Base-by-base conservation (phyloP, 2,329 filamentous ascomycete genomes). In the Capronia americana region DNA sequence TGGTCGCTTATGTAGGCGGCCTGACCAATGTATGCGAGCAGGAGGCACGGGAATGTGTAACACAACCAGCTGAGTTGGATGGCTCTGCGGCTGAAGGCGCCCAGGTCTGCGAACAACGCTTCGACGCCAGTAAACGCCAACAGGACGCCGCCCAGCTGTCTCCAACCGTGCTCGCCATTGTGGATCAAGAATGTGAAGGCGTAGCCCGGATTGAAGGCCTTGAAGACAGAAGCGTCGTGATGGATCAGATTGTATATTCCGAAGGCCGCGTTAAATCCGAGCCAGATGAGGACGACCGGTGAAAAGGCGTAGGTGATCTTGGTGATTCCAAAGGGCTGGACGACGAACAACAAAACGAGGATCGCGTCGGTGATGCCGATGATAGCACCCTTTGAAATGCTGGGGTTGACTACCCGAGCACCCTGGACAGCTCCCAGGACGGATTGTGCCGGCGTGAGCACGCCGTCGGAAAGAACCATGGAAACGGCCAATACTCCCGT, bases 111-210 rank as follows among this genome's bases (percentile, higher is more conserved):
- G 74, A 92, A 93, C 0, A 93, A 81, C 1, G 90, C 90, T 75
- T 93, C 91, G n/a, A 91, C 89, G 20, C 88, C 90, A 1, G 91
- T 93, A 73, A 93, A 93, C 2, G 88, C 85, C 10, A 93, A 84
- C 1, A 93, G 77, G 23, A 93, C 85, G 4, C 91, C 90, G 4
- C 83, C 84, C 3, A 87, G 77, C 34, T 78, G 79, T 46, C 78
- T 76, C 84, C 85, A 87, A 20, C 84, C 85, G n/a, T 79, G 73
- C 12, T 79, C 77, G 23, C 79, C 78, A 64, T 86, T 81, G 1
- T 83, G 80, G 48, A 84, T 76, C 34, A 87, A 76, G 67, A 82
- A 87, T 0, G 76, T 69, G 56, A 83, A 81, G 1, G 81, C 84
- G 54, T 82, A 84, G 54, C 77, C 81, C 0, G 79, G 79, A n/a